A percentile compares a stretch with the other conserved stretches of the same genome.
These are phyloP conservation scores for Thyridium curvatum DNA, from an alignment of 2,329 filamentous ascomycete species.

Conservation along the genomic window DNA sequence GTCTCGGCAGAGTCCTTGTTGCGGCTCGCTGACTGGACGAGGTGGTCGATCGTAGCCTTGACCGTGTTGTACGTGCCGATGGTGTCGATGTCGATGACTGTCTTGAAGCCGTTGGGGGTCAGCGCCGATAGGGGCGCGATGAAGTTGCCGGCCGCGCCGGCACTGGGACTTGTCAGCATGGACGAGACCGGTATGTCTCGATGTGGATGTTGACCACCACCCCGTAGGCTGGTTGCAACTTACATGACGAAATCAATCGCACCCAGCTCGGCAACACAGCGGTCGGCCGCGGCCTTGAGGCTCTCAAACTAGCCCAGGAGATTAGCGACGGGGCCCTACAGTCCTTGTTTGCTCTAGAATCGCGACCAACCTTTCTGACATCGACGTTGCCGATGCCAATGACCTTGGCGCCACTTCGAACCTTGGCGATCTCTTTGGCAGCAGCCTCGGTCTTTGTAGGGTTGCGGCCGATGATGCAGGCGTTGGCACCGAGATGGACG, in stretches of 20 bases:
- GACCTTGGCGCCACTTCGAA: conserved; percentile 72
- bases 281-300: conserved; percentile 67
- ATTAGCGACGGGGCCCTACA: conserved; percentile 1
- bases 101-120: conserved; percentile 84
- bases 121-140: conserved; percentile 77
- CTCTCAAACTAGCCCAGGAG: conserved; percentile 46
- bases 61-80: conserved; percentile 91
- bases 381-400: conserved; percentile 77
- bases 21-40: conserved; percentile 65
- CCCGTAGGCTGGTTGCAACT: conserved; percentile 16
- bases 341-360: conserved; percentile 13
- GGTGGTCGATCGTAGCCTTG: conserved; percentile 81
- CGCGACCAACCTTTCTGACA: conserved; percentile 59
- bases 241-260: conserved; percentile 90
- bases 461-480: conserved; percentile 89
- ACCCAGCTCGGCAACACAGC: conserved; percentile 76
- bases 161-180: conserved; percentile 42
- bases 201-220: not conserved
- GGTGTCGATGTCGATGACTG: conserved; percentile 94
- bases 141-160: conserved; percentile 94
- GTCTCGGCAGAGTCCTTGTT: conserved; percentile 51
- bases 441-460: conserved; percentile 77
- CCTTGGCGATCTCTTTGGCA: conserved; percentile 76
- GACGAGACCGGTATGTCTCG: too few relatives aligned
- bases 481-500: conserved; percentile 85